A percentile compares a stretch with the other conserved stretches of the same genome.
phyloP scores from a whole-genome alignment of 306 rosid species.

The Chamaecrista fasciculata region DNA sequence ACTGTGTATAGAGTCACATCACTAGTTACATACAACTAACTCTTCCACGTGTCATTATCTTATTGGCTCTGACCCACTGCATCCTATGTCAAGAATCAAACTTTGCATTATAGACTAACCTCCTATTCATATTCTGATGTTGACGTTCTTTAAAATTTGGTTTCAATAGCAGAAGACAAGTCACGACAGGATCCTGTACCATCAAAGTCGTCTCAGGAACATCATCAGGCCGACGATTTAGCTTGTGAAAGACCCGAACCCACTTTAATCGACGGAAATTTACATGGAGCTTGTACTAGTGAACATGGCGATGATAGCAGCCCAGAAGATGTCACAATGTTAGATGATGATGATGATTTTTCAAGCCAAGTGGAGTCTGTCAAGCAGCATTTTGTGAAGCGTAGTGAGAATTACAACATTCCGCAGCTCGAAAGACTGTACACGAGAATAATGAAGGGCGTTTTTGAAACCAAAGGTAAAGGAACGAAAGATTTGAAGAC shows the following conservation, averaged over 20 bases:
- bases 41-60: too few relatives aligned
- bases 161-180: constrained; percentile 57
- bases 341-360: constrained; percentile 50
- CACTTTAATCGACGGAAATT: constrained; percentile 35
- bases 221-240: constrained; percentile 36
- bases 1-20: too few relatives aligned
- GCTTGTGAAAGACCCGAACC: constrained; percentile 44
- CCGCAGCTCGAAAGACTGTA: constrained; percentile 92
- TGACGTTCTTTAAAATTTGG: not conserved
- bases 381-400: constrained; percentile 55
- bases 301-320: constrained; percentile 36
- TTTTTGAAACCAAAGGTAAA: constrained; percentile 58
- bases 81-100: too few relatives aligned
- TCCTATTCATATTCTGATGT: constrained; percentile 12
- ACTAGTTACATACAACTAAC: too few relatives aligned
- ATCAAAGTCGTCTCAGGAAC: constrained; percentile 46
- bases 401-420: constrained; percentile 53
- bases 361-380: constrained; percentile 56
- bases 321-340: constrained; percentile 40
- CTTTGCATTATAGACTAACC: not conserved
- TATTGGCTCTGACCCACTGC: too few relatives aligned
- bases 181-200: constrained; percentile 43
- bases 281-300: constrained; percentile 37
- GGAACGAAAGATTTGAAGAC: constrained; percentile 47
- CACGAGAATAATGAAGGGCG: constrained; percentile 79